A percentile compares a stretch with the other conserved stretches of the same genome.
Evolutionary conservation across 2,329 filamentous ascomycete genomes (phyloP).

Genomic region (Cordyceps militaris): DNA sequence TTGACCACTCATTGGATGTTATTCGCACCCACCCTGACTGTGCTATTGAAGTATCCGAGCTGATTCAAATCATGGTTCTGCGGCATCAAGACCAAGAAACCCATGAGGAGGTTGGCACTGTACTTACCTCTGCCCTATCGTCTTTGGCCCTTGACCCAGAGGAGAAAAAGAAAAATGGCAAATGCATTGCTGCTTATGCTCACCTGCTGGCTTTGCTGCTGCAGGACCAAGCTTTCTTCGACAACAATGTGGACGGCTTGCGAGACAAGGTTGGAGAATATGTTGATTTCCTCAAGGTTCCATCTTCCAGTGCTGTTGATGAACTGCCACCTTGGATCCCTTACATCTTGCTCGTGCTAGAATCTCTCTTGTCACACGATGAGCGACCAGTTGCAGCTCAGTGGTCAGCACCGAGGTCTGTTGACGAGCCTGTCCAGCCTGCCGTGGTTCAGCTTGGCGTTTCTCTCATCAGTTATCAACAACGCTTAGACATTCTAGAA

Average conservation of each 20-base stretch:
- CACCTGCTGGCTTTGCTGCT: conserved; percentile 85
- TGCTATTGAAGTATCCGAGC: conserved; percentile 83
- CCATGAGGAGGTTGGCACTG: conserved; percentile 70
- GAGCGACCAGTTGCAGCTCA: conserved; percentile 67
- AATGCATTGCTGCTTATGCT: conserved; percentile 75
- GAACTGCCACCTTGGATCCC: conserved; percentile 89
- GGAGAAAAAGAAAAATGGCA: conserved; percentile 55
- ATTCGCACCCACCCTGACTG: conserved; percentile 81
- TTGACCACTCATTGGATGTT: conserved; percentile 85
- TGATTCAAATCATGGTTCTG: conserved; percentile 68
- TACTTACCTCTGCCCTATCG: conserved; percentile 76
- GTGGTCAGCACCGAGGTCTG: conserved; percentile 55
- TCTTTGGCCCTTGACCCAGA: conserved; percentile 56
- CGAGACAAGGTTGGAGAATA: conserved; percentile 71
- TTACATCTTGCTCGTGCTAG: conserved; percentile 81
- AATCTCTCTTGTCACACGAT: conserved; percentile 85
- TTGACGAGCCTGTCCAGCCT: conserved; percentile 42
- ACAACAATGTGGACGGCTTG: conserved; percentile 64
- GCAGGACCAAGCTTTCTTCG: conserved; percentile 75
- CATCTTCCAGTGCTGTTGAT: conserved; percentile 59
- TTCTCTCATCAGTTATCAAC: conserved; percentile 48
- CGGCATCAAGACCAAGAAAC: conserved; percentile 48
- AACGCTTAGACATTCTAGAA: conserved; percentile 66
- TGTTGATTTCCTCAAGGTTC: conserved; percentile 69
- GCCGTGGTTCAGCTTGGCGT: conserved; percentile 55